These are phyloP conservation scores for Penicillium decumbens DNA, from an alignment of 2,329 filamentous ascomycete species.

Conservation along the genomic window DNA sequence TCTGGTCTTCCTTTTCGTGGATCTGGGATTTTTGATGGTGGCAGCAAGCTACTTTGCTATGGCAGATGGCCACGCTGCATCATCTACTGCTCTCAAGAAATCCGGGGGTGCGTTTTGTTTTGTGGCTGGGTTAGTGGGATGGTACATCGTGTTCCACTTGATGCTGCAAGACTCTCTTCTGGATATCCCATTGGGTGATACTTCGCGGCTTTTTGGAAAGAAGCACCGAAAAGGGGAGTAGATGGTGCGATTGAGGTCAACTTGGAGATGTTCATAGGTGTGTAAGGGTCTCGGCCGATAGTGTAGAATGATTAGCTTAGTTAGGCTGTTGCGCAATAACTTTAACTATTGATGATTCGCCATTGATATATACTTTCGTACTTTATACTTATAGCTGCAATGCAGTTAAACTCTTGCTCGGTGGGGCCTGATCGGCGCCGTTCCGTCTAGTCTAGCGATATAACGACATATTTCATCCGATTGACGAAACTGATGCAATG, in stretches of 20 bases:
- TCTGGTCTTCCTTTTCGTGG: conserved; percentile 47
- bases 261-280: not conserved
- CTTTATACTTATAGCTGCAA: too few relatives aligned
- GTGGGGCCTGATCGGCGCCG: not conserved
- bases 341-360: not conserved
- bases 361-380: not conserved
- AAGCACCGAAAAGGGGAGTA: conserved; percentile 20
- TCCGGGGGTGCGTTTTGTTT: conserved; percentile 48
- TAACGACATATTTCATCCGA: conserved; percentile 18
- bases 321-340: not conserved
- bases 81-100: conserved; percentile 40
- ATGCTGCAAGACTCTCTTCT: conserved; percentile 41
- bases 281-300: not conserved
- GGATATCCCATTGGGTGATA: conserved; percentile 43
- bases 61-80: conserved; percentile 40
- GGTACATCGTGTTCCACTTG: conserved; percentile 44
- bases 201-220: conserved; percentile 38
- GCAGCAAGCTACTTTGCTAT: conserved; percentile 45
- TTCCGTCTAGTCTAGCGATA: not conserved
- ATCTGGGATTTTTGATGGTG: conserved; percentile 44
- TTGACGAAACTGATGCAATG: conserved; percentile 14
- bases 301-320: not conserved
- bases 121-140: conserved; percentile 45
- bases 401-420: not conserved
- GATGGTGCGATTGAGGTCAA: not conserved